Conservation (phyloP, 176 grass and related monocot genomes). For the Carex pumila region DNA sequence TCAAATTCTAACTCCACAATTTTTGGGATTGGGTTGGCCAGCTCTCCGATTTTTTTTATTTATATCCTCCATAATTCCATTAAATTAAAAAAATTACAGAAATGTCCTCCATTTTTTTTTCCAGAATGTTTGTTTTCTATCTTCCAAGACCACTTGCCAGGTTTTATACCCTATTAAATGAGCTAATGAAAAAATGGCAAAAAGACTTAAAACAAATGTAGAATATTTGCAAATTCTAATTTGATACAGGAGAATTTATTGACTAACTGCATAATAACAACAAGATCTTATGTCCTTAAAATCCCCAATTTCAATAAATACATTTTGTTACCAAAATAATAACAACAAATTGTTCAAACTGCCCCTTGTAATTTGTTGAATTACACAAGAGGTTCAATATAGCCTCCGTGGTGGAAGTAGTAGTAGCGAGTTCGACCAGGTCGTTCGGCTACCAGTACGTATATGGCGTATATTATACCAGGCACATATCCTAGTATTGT, state of each 20-base stretch:
- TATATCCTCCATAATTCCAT: too few relatives aligned
- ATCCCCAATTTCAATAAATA: neutral
- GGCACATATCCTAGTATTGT: constrained; percentile 23
- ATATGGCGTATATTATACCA: constrained; percentile 19
- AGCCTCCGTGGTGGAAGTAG: neutral
- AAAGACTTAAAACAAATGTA: neutral
- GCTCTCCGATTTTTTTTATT: too few relatives aligned
- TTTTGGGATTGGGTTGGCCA: too few relatives aligned
- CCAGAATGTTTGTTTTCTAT: too few relatives aligned
- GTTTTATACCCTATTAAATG: neutral
- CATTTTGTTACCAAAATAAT: neutral
- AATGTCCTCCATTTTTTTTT: too few relatives aligned
- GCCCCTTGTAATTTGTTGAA: neutral
- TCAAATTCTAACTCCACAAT: too few relatives aligned
- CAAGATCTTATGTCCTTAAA: neutral
- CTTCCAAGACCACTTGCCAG: neutral
- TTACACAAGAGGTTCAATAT: constrained; percentile 14
- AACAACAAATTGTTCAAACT: neutral
- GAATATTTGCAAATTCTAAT: neutral
- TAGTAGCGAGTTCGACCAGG: neutral
- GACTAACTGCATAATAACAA: neutral
- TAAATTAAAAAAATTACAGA: too few relatives aligned
- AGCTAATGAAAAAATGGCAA: neutral
- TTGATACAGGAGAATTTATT: neutral
- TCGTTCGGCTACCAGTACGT: constrained; percentile 8